Evolutionary conservation across 805 yeast genomes (phyloP).

Genomic region (Candida quercuum): DNA sequence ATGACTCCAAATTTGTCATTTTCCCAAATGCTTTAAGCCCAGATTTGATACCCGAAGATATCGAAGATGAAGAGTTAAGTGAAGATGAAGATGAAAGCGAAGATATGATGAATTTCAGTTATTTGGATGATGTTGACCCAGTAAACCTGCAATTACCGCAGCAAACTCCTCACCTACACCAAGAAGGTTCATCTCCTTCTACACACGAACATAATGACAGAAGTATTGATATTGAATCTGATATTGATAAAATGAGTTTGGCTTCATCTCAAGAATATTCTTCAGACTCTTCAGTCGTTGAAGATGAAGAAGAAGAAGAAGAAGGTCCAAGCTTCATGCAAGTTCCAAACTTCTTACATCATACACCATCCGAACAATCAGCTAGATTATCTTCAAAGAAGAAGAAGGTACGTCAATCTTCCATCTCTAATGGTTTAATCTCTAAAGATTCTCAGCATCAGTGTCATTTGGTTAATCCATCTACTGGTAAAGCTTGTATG

Average conservation of each 20-base stretch:
- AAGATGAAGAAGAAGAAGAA: slow-evolving; percentile 13
- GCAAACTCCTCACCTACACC: background rate
- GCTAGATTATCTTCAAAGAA: background rate
- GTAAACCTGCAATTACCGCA: background rate
- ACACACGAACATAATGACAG: slow-evolving; percentile 6
- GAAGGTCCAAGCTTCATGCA: no score
- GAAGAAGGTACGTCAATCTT: slow-evolving; percentile 1
- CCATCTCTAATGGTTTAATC: slow-evolving; percentile 1
- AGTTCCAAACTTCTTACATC: no score
- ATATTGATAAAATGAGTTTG: slow-evolving; percentile 38
- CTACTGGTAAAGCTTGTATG: slow-evolving; percentile 58
- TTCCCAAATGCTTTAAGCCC: slow-evolving; percentile 16
- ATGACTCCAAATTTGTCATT: slow-evolving; percentile 18
- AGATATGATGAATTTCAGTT: slow-evolving; percentile 2
- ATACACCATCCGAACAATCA: slow-evolving; percentile 1
- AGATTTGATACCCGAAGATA: slow-evolving; percentile 19
- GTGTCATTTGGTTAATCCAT: slow-evolving; percentile 55
- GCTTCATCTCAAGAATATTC: slow-evolving; percentile 34
- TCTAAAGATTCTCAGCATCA: slow-evolving; percentile 28
- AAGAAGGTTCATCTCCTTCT: background rate
- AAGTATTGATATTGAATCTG: slow-evolving; percentile 31
- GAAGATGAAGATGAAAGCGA: slow-evolving; percentile 20
- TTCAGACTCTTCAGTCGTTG: slow-evolving; percentile 24
- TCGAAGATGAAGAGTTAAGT: slow-evolving; percentile 22
- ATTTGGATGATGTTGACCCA: background rate